Percentiles rank a stretch among this genome's conserved stretches.
Conservation (phyloP, 176 grass and related monocot genomes). For the Triticum urartu region DNA sequence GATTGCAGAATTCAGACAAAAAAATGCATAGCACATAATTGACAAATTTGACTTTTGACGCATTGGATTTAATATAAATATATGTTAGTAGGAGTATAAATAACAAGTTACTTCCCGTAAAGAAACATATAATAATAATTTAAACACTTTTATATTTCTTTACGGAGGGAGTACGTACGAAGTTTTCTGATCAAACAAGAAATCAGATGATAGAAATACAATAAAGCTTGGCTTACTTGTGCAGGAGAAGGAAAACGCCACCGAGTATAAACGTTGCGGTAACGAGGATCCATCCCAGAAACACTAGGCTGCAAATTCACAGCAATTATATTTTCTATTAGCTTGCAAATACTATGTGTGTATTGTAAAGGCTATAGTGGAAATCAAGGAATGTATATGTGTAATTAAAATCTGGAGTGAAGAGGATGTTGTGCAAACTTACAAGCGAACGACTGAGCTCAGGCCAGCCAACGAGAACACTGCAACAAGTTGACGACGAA, state of each 20-base stretch:
- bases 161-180: no score
- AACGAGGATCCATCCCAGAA: slow-evolving; percentile 68
- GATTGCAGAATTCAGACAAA: no score
- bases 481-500: slow-evolving; percentile 18
- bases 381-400: not conserved
- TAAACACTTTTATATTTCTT: no score
- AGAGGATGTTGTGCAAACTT: slow-evolving; percentile 27
- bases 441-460: slow-evolving; percentile 50
- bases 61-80: no score
- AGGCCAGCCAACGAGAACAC: slow-evolving; percentile 64
- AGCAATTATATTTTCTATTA: not conserved
- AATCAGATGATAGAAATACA: no score
- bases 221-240: slow-evolving; percentile 45
- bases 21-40: no score
- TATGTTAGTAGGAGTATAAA: no score
- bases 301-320: slow-evolving; percentile 42
- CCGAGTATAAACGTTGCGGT: slow-evolving; percentile 51
- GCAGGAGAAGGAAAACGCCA: slow-evolving; percentile 65
- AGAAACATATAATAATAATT: no score
- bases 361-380: not conserved
- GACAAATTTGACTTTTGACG: no score
- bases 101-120: no score
- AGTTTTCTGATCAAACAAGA: no score
- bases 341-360: not conserved
- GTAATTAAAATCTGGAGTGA: not conserved